Percentiles rank a stretch among this genome's conserved stretches.
Conservation (phyloP, 2,329 filamentous ascomycete genomes). For the Pseudocercospora fuligena region DNA sequence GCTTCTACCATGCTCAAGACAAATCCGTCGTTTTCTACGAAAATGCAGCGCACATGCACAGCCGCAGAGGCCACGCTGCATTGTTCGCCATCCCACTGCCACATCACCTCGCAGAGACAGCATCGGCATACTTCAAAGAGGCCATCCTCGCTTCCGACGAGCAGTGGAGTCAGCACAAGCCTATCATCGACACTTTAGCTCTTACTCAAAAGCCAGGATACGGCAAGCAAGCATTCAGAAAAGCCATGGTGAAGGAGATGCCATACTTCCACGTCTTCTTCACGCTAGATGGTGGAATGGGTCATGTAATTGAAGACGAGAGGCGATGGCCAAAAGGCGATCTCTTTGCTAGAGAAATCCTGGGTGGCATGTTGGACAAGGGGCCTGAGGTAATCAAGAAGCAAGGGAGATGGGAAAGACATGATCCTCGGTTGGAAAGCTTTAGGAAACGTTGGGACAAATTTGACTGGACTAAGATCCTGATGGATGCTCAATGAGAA, state of each 20-base stretch:
- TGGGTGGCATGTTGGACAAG: conserved; percentile 89
- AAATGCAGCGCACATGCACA: conserved; percentile 80
- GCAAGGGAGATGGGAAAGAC: conserved; percentile 82
- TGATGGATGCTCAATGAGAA: conserved; percentile 52
- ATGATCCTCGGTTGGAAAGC: conserved; percentile 69
- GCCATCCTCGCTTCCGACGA: conserved; percentile 86
- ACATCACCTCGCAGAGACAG: conserved; percentile 86
- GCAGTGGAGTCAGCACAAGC: conserved; percentile 95
- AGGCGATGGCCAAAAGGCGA: conserved; percentile 87
- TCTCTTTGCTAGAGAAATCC: conserved; percentile 86
- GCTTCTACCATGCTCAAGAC: conserved; percentile 89
- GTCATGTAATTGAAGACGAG: conserved; percentile 88
- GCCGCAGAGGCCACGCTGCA: conserved; percentile 77
- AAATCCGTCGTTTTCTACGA: conserved; percentile 97
- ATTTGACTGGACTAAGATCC: conserved; percentile 83
- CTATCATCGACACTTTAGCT: conserved; percentile 85
- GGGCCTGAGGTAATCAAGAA: conserved; percentile 84
- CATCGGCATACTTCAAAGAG: conserved; percentile 93
- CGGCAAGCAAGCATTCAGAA: conserved; percentile 81
- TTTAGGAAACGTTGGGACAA: conserved; percentile 88
- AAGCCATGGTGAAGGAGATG: conserved; percentile 88
- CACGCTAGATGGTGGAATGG: conserved; percentile 84
- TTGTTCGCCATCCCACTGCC: conserved; percentile 87
- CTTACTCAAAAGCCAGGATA: conserved; percentile 63
- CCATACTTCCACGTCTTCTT: conserved; percentile 99